phyloP scores from a whole-genome alignment of 2,329 filamentous ascomycete species.

The Xylaria digitata region DNA sequence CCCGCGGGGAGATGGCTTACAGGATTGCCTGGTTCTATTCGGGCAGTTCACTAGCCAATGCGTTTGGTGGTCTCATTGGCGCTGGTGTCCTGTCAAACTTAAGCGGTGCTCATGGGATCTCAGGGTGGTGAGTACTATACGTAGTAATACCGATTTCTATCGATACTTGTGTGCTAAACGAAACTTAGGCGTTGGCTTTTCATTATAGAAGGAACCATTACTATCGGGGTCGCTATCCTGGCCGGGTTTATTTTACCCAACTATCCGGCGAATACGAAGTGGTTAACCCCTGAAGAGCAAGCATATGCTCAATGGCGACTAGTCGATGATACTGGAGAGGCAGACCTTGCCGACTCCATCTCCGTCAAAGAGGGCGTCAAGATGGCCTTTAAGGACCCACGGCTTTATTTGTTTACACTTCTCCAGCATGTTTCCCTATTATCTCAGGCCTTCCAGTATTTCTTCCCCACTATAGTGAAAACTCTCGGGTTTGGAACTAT shows the following conservation, averaged over 20 bases:
- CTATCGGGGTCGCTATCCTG: slow-evolving; percentile 52
- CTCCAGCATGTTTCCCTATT: slow-evolving; percentile 65
- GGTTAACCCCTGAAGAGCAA: slow-evolving; percentile 64
- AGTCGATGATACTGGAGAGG: slow-evolving; percentile 60
- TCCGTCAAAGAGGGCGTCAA: slow-evolving; percentile 59
- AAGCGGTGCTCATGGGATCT: slow-evolving; percentile 53
- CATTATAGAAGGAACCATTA: slow-evolving; percentile 57
- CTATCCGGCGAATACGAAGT: slow-evolving; percentile 64
- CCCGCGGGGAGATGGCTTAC: slow-evolving; percentile 56
- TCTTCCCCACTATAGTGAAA: slow-evolving; percentile 72
- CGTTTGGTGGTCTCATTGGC: slow-evolving; percentile 63
- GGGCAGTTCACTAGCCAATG: slow-evolving; percentile 60
- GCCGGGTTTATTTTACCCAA: slow-evolving; percentile 59
- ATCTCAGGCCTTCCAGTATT: slow-evolving; percentile 70
- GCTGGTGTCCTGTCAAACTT: slow-evolving; percentile 61
- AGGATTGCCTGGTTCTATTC: slow-evolving; percentile 61
- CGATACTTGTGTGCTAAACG: background rate
- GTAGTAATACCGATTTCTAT: background rate
- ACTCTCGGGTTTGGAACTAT: slow-evolving; percentile 68
- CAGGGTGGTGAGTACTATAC: slow-evolving; percentile 51
- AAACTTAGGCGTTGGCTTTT: slow-evolving; percentile 51
- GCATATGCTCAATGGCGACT: slow-evolving; percentile 65
- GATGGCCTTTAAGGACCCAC: slow-evolving; percentile 60
- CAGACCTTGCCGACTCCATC: slow-evolving; percentile 55
- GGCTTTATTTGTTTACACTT: slow-evolving; percentile 65